Evolutionary conservation across 768 basidiomycete species (phyloP).

Genomic region (Naganishia randhawae): DNA sequence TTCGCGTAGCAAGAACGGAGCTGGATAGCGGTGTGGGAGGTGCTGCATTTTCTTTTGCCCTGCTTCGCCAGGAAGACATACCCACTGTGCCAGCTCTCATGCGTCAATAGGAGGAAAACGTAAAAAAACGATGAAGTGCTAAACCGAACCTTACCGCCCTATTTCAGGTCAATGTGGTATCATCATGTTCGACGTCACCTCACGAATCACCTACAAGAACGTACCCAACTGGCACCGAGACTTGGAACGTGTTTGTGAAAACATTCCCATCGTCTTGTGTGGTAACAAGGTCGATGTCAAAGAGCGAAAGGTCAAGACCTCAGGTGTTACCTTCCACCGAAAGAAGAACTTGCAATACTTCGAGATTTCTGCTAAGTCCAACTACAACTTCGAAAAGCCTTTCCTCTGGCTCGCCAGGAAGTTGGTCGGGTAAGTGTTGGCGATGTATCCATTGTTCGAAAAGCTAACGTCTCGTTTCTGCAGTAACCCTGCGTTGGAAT

Average conservation of each 20-base stretch:
- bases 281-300: slow-evolving; percentile 99
- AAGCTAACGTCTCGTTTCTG: neutral
- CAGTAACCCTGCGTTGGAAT: slow-evolving; percentile 82
- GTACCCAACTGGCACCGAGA: slow-evolving; percentile 99
- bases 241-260: slow-evolving; percentile 95
- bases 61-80: too few relatives aligned
- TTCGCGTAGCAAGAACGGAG: neutral
- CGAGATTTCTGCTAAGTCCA: slow-evolving; percentile 98
- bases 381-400: slow-evolving; percentile 99
- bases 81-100: too few relatives aligned
- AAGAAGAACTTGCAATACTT: slow-evolving; percentile 99
- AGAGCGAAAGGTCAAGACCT: slow-evolving; percentile 99
- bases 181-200: slow-evolving; percentile 99
- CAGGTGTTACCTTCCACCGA: slow-evolving; percentile 96
- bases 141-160: neutral
- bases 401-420: slow-evolving; percentile 99
- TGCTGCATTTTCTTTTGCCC: too few relatives aligned
- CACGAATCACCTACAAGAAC: slow-evolving; percentile 99
- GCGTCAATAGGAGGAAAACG: neutral
- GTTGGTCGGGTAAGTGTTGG: slow-evolving; percentile 77
- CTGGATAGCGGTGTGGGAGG: neutral
- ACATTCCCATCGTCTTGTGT: slow-evolving; percentile 98
- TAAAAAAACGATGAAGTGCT: neutral
- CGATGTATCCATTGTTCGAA: neutral
- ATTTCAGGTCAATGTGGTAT: slow-evolving; percentile 98